Evolutionary conservation across 2,329 filamentous ascomycete genomes (phyloP), one percentile per base, ranked within the genome.

Genomic region (Colletotrichum costaricense): DNA sequence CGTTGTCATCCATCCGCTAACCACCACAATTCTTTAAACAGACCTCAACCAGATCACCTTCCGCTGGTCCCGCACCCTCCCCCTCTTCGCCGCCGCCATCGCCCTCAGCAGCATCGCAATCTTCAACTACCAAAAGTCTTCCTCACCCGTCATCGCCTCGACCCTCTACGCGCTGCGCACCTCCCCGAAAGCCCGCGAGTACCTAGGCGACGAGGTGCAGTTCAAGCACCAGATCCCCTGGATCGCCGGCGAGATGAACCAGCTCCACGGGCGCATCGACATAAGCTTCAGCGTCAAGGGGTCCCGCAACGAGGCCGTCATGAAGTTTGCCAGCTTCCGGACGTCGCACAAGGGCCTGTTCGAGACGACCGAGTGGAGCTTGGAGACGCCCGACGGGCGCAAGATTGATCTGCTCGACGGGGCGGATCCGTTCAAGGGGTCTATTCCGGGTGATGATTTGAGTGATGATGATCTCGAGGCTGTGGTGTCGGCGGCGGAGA

Each of bases 41-140:
- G 85, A 86, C 76, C 78, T 88, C 71, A 78, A 83, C 67, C 80
- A 84, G 70, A 80, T 83, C 69, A 80, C 80, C 62, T 90, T 90
- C 80, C 87, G 88, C 77, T 95, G 93, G 93, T 81, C 88, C 68
- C 89, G 90, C 78, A 95, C 94, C 1, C 84, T 98, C 42, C 96
- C 96, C 67, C 85, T 97, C 81, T 98, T 98, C 88, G 81, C 93
- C 66, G 83, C 89, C 75, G 86, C 94, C 75, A 91, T 98, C 77
- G 89, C 90, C 62, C 87, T 88, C 68, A 93, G 92, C 76, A 92
- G 92, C 76, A 86, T 97, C 73, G 94, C 93, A 77, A 98, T 99
- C 83, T 98, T 99, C 93, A 99, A 99, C 89, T 98, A 99, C 90
- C 96, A 99, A 83, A 98, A 98, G 83, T 91, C 92, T 70, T 95